phyloP scores from a whole-genome alignment of 2,329 filamentous ascomycete genomes.

The Knufia petricola region DNA sequence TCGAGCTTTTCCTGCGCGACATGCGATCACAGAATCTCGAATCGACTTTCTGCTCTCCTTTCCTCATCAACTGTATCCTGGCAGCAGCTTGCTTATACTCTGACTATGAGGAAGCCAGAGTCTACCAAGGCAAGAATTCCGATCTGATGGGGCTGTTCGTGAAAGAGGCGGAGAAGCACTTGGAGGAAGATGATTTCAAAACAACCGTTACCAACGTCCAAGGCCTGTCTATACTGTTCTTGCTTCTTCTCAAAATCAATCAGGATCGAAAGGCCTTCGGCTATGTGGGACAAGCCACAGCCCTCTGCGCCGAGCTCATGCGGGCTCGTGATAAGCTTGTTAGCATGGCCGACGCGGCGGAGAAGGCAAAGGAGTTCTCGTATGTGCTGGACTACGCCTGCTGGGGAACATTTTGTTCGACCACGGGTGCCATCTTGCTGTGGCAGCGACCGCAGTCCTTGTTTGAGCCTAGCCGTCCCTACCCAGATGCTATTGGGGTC shows the following conservation, averaged over 20 bases:
- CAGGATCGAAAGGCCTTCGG: background rate
- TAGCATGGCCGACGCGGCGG: background rate
- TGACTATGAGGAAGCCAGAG: background rate
- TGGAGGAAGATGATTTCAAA: background rate
- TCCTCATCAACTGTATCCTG: constrained; percentile 29
- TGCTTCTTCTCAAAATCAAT: background rate
- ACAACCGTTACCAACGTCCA: background rate
- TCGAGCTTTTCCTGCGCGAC: constrained; percentile 21
- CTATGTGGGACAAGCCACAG: background rate
- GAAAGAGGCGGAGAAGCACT: background rate
- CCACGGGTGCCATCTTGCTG: background rate
- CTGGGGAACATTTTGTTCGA: background rate
- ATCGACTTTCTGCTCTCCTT: constrained; percentile 27
- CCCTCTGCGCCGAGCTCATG: background rate
- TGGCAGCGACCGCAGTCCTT: background rate
- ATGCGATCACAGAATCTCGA: constrained; percentile 24
- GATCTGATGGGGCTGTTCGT: background rate
- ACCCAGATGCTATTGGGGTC: background rate
- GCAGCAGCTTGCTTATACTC: constrained; percentile 9
- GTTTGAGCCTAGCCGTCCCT: background rate
- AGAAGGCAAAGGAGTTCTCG: background rate
- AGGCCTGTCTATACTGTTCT: background rate
- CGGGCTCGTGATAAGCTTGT: background rate
- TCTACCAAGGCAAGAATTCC: background rate
- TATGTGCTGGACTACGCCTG: background rate